Conservation (phyloP, 1,284 basidiomycete species). For the Tilletia walkeri region DNA sequence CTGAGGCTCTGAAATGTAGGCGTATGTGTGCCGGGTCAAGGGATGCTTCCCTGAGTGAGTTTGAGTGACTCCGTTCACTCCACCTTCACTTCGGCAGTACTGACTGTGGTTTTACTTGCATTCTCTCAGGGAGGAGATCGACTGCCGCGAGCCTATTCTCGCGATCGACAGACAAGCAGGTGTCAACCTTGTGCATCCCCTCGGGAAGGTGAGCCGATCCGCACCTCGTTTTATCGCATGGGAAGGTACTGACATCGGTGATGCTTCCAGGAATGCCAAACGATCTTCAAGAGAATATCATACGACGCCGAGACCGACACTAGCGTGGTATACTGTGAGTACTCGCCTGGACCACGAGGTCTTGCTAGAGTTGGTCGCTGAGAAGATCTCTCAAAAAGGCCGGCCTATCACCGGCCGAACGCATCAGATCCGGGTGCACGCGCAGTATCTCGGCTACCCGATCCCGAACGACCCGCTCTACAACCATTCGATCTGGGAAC, state of each 20-base stretch:
- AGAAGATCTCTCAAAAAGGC: conserved; percentile 59
- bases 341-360: conserved; percentile 43
- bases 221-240: background rate
- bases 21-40: conserved; percentile 40
- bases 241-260: background rate
- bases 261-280: conserved; percentile 66
- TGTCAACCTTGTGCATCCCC: conserved; percentile 80
- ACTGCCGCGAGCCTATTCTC: conserved; percentile 81
- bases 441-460: conserved; percentile 89
- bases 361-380: background rate
- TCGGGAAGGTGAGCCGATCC: background rate
- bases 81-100: conserved; percentile 60
- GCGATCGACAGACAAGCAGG: conserved; percentile 95
- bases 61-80: conserved; percentile 64
- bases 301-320: conserved; percentile 81
- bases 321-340: conserved; percentile 78
- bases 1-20: conserved; percentile 7
- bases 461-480: conserved; percentile 67
- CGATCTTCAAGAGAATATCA: conserved; percentile 78
- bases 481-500: conserved; percentile 50
- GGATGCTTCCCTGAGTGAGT: conserved; percentile 30
- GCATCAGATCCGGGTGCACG: conserved; percentile 91
- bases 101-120: conserved; percentile 25
- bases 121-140: conserved; percentile 63
- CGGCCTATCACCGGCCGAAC: conserved; percentile 65